Conservation (phyloP, 768 basidiomycete genomes). For the Boletellus emodensis region DNA sequence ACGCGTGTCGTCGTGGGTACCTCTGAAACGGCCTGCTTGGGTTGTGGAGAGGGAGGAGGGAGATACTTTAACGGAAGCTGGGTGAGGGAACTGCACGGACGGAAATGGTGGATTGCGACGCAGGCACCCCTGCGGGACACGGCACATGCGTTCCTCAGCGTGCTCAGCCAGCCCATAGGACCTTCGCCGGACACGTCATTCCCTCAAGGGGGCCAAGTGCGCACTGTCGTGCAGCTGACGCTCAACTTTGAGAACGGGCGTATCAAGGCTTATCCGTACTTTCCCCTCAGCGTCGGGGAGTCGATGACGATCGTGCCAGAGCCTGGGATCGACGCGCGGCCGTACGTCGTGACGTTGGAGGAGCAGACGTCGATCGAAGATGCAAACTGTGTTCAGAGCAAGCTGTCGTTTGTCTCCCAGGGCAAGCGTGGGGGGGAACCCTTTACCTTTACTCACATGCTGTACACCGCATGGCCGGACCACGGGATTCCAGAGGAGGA, state of each 20-base stretch:
- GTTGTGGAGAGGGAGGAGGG: slow-evolving; percentile 29
- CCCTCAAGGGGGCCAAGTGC: slow-evolving; percentile 44
- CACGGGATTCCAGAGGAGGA: slow-evolving; percentile 69
- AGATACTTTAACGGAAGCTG: slow-evolving; percentile 83
- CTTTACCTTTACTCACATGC: slow-evolving; percentile 62
- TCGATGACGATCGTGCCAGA: slow-evolving; percentile 46
- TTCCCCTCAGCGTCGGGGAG: slow-evolving; percentile 58
- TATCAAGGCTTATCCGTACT: slow-evolving; percentile 75
- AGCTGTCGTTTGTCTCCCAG: slow-evolving; percentile 49
- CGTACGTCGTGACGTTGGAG: slow-evolving; percentile 58
- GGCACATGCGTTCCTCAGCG: slow-evolving; percentile 70
- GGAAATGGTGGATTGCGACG: slow-evolving; percentile 80
- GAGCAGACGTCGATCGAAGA: slow-evolving; percentile 44
- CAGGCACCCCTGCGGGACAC: slow-evolving; percentile 76
- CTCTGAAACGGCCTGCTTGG: slow-evolving; percentile 12
- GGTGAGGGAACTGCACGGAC: slow-evolving; percentile 71
- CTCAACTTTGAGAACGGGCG: slow-evolving; percentile 64
- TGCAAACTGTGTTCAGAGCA: slow-evolving; percentile 60
- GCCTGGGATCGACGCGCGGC: slow-evolving; percentile 33
- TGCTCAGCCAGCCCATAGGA: slow-evolving; percentile 50
- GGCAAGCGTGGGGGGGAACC: slow-evolving; percentile 27
- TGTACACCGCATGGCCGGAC: slow-evolving; percentile 81
- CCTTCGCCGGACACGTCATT: slow-evolving; percentile 28
- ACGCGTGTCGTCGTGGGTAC: slow-evolving; percentile 60
- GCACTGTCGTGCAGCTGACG: slow-evolving; percentile 82